phyloP scores from a whole-genome alignment of 2,329 filamentous ascomycete genomes.

The Aspergillus sclerotialis region DNA sequence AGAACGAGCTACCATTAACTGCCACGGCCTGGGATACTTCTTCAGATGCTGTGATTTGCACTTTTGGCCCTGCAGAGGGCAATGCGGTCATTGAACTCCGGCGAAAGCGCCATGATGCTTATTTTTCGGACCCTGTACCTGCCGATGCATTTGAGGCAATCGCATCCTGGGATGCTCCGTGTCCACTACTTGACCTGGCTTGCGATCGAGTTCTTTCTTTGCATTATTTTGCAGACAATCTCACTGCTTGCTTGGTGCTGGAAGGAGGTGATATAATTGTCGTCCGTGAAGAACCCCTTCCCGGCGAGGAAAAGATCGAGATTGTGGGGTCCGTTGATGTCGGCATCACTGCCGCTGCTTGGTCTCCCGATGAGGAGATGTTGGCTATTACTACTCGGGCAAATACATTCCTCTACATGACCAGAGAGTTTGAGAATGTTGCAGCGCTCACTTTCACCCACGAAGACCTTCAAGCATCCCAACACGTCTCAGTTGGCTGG shows the following conservation, averaged over 20 bases:
- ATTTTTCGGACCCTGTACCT: constrained; percentile 34
- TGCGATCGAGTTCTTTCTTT: constrained; percentile 71
- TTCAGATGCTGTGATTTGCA: constrained; percentile 70
- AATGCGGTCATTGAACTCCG: constrained; percentile 68
- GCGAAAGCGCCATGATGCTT: constrained; percentile 35
- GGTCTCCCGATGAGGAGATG: constrained; percentile 93
- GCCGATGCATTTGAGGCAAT: constrained; percentile 45
- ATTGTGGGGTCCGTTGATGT: constrained; percentile 92
- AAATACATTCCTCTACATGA: constrained; percentile 84
- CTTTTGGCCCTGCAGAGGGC: constrained; percentile 69
- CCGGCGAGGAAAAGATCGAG: constrained; percentile 73
- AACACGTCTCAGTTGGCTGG: constrained; percentile 95
- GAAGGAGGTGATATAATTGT: constrained; percentile 86
- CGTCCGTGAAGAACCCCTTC: constrained; percentile 63
- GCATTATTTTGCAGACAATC: constrained; percentile 77
- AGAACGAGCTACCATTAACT: constrained; percentile 57
- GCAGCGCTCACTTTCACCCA: constrained; percentile 63
- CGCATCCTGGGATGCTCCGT: constrained; percentile 83
- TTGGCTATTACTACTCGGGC: constrained; percentile 74
- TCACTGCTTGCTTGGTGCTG: constrained; percentile 72
- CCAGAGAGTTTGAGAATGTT: constrained; percentile 77
- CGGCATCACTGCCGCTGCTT: constrained; percentile 80
- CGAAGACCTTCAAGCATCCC: constrained; percentile 79
- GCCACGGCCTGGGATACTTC: constrained; percentile 80
- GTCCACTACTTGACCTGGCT: constrained; percentile 65